Evolutionary conservation across 1,284 basidiomycete genomes (phyloP).

Genomic region (Sporisorium iseilematis-ciliati): DNA sequence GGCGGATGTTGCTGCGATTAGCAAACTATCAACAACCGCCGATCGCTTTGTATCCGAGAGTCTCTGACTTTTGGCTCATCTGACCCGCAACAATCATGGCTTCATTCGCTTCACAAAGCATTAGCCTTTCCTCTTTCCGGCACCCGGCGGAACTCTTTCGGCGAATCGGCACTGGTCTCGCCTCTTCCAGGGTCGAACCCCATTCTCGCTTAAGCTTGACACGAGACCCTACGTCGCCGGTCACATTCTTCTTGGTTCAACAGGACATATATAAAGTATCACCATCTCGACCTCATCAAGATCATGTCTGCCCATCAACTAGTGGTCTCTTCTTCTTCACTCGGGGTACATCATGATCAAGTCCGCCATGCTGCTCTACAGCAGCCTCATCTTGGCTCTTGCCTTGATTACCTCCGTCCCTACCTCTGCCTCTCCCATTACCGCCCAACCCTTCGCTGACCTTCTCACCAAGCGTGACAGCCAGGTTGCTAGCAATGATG

Average conservation of each 20-base stretch:
- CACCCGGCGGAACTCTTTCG: no score
- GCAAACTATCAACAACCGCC: background rate
- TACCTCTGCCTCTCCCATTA: slow-evolving; percentile 17
- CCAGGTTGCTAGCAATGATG: background rate
- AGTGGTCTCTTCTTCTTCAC: background rate
- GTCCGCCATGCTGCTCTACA: slow-evolving; percentile 6
- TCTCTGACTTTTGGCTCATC: no score
- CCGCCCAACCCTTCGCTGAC: slow-evolving; percentile 27
- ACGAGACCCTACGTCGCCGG: no score
- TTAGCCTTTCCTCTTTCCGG: no score
- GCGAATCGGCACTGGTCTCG: no score
- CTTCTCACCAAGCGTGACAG: slow-evolving; percentile 19
- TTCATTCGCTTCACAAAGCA: no score
- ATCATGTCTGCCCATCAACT: background rate
- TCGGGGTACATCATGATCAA: background rate
- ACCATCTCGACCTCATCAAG: background rate
- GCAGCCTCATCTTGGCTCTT: slow-evolving; percentile 19
- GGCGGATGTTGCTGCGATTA: background rate
- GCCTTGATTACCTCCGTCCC: background rate
- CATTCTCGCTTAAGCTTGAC: no score
- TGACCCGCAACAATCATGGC: no score
- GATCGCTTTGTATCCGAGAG: background rate
- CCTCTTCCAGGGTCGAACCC: no score
- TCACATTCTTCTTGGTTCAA: no score
- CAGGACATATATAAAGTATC: background rate